Evolutionary conservation across 352 stramenopile genomes (phyloP).

Genomic region (Blastocystis sp.): DNA sequence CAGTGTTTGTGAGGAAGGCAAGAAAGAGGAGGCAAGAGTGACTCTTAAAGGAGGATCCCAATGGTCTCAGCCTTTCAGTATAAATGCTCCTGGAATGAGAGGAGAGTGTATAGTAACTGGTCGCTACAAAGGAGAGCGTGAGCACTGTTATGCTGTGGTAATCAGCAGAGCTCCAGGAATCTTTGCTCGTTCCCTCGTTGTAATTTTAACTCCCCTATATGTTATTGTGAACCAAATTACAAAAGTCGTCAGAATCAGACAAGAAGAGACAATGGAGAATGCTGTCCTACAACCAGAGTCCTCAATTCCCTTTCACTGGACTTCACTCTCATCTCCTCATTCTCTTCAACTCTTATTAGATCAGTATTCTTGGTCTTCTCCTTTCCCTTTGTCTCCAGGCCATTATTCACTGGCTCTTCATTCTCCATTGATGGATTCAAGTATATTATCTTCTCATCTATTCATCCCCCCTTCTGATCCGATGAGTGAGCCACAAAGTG

Average conservation of each 20-base stretch:
- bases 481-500: not conserved
- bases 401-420: not conserved
- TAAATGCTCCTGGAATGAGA: not conserved
- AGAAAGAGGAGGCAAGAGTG: not conserved
- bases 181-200: constrained; percentile 10
- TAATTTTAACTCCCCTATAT: not conserved
- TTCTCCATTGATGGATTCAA: not conserved
- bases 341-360: not conserved
- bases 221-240: too few species aligned
- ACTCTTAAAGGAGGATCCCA: not conserved
- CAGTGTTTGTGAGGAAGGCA: not conserved
- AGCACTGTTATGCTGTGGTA: not conserved
- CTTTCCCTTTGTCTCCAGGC: not conserved
- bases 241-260: too few species aligned
- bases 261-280: not conserved
- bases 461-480: not conserved
- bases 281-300: not conserved
- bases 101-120: not conserved
- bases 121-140: not conserved
- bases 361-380: not conserved
- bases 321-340: not conserved
- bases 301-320: not conserved
- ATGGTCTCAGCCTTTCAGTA: not conserved
- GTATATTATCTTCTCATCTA: not conserved
- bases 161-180: constrained; percentile 25